Percentiles rank a stretch among this genome's conserved stretches.
Conservation (phyloP, 2,329 filamentous ascomycete genomes). For the Fusarium sp. region DNA sequence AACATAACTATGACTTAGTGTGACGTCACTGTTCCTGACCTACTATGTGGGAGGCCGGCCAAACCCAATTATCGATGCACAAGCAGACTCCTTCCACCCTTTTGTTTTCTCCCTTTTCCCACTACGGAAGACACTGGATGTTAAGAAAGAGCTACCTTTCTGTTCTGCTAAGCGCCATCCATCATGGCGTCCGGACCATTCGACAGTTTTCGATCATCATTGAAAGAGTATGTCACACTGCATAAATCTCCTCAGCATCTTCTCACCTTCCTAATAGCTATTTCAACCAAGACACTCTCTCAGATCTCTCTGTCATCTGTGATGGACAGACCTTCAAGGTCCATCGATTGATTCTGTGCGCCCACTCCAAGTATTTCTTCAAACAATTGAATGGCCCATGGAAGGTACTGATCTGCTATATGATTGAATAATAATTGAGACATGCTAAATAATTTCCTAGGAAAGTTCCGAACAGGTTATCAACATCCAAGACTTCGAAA, state of each 20-base stretch:
- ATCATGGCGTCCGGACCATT: background rate
- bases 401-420: too few relatives aligned
- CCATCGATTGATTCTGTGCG: background rate
- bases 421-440: too few relatives aligned
- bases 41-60: background rate
- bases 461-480: conserved; percentile 5
- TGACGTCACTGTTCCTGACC: background rate
- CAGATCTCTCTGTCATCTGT: conserved; percentile 1
- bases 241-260: rapidly evolving
- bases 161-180: too few relatives aligned
- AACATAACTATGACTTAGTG: too few relatives aligned
- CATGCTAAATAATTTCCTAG: too few relatives aligned
- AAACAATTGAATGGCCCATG: background rate
- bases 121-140: rapidly evolving
- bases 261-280: background rate
- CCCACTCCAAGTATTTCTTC: background rate
- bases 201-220: background rate
- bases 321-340: background rate
- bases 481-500: conserved; percentile 7
- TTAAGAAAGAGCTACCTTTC: background rate
- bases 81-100: background rate
- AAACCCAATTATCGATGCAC: background rate
- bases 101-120: background rate
- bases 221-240: background rate
- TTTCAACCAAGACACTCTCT: background rate